Conservation (phyloP, 2,329 filamentous ascomycete species). For the Ceratocystis alfenasii region DNA sequence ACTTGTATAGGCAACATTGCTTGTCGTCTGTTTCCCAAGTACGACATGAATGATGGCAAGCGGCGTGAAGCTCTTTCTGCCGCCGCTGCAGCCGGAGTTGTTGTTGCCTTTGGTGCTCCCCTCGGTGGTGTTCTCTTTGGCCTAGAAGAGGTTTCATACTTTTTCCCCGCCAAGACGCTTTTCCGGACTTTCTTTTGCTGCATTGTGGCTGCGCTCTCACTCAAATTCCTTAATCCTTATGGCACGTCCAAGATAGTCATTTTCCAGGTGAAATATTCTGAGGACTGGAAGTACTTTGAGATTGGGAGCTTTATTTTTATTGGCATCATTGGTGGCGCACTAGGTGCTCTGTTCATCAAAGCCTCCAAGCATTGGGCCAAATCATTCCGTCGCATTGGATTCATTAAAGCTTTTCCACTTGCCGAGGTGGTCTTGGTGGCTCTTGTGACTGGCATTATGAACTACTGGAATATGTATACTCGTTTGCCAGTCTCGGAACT, state of each 20-base stretch:
- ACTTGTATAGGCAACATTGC: slow-evolving; percentile 91
- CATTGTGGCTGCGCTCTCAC: slow-evolving; percentile 76
- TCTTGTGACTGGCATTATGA: slow-evolving; percentile 66
- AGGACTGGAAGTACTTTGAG: slow-evolving; percentile 92
- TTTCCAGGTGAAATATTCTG: slow-evolving; percentile 82
- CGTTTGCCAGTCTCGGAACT: slow-evolving; percentile 83
- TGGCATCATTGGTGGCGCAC: slow-evolving; percentile 69
- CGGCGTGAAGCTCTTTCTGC: slow-evolving; percentile 87
- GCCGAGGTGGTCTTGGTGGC: slow-evolving; percentile 84
- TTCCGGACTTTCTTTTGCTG: slow-evolving; percentile 98
- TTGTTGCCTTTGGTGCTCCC: slow-evolving; percentile 87
- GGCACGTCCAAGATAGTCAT: slow-evolving; percentile 93
- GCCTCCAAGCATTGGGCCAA: slow-evolving; percentile 82
- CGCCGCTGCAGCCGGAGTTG: slow-evolving; percentile 79
- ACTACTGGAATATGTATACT: slow-evolving; percentile 89
- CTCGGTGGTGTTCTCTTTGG: slow-evolving; percentile 81
- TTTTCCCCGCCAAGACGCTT: slow-evolving; percentile 92
- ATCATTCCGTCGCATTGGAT: slow-evolving; percentile 66
- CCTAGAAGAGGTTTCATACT: slow-evolving; percentile 90
- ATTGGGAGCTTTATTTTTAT: slow-evolving; percentile 74
- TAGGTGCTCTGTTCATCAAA: slow-evolving; percentile 92
- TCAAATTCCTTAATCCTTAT: slow-evolving; percentile 94
- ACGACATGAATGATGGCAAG: slow-evolving; percentile 88
- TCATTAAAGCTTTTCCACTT: slow-evolving; percentile 74
- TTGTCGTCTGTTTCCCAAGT: slow-evolving; percentile 87